Evolutionary conservation across 352 stramenopile genomes (phyloP).

Genomic region (Pythium brassicae): DNA sequence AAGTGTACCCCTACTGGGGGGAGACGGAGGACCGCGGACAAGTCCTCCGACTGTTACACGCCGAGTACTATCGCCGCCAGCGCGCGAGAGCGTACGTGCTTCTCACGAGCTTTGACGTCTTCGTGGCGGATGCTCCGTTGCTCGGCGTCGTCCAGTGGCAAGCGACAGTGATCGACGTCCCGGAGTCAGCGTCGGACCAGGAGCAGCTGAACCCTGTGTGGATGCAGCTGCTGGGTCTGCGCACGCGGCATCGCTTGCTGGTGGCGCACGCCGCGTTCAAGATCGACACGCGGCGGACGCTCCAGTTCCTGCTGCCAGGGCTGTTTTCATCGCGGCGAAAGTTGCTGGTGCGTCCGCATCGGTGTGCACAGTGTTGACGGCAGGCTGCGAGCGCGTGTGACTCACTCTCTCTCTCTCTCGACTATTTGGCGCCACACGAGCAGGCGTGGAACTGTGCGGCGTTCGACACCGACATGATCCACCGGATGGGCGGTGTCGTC

Average conservation of each 20-base stretch:
- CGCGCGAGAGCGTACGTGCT: constrained; percentile 38
- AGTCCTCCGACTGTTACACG: constrained; percentile 30
- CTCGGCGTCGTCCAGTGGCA: constrained; percentile 45
- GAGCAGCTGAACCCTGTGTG: constrained; percentile 36
- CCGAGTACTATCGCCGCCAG: constrained; percentile 27
- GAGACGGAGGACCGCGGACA: constrained; percentile 31
- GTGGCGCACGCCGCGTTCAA: constrained; percentile 31
- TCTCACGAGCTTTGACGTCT: constrained; percentile 51
- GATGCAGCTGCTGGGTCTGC: constrained; percentile 44
- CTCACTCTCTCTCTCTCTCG: neutral
- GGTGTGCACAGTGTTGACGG: neutral
- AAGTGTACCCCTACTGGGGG: constrained; percentile 57
- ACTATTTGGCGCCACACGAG: neutral
- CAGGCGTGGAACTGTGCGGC: constrained; percentile 69
- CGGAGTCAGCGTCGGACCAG: constrained; percentile 8
- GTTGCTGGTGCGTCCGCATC: constrained; percentile 45
- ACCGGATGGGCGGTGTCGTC: constrained; percentile 34
- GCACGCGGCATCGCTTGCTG: constrained; percentile 62
- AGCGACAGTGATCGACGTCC: constrained; percentile 41
- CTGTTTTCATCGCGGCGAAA: constrained; percentile 70
- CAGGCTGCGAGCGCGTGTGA: neutral
- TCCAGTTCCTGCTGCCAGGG: constrained; percentile 67
- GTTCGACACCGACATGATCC: constrained; percentile 39
- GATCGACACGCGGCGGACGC: constrained; percentile 40
- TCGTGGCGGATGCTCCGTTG: constrained; percentile 38